Evolutionary conservation across 768 basidiomycete genomes (phyloP), one percentile per base, ranked within the genome.

Genomic region (Myochromella boudieri): DNA sequence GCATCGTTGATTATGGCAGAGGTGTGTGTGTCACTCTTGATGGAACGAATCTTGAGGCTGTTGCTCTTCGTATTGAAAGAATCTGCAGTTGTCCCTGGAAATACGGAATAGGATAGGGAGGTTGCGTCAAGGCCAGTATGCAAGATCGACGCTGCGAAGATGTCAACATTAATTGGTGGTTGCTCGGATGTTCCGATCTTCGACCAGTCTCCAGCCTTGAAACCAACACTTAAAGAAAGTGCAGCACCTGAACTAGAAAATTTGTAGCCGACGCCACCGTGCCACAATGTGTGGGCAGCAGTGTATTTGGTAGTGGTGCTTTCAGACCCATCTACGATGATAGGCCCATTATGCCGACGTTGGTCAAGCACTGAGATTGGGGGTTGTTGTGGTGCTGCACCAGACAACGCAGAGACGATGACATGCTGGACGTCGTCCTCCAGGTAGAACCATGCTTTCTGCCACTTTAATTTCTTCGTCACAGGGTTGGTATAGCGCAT

Each of bases 401-500:
- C 77, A 12, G 71, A 59, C 31, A 87, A 62, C 48, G 65, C 67
- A 42, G 80, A 72, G 20, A 87, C 57, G 73, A 81, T 80, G 51
- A 87, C 78, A 48, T 80, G 74, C 54, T 84, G 82, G 7, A 81
- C 66, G 52, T 83, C 81, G 52, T 79, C 65, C 12, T 77, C 73
- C 24, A 87, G 69, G 76, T 85, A 87, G 68, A 88, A 87, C 82
- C 83, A 87, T 0, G 81, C 72, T 61, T 88, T 88, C 55, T 84
- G 82, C 73, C 77, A 90, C 40, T 69, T 60, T 27, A 88, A 60
- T 8, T 70, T 56, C 14, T 68, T 59, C 3, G 82, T 85, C 36
- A 70, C 44, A 2, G 87, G 85, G 58, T 86, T 88, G 20, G 76
- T 78, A 59, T 80, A 90, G 33, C 76, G 74, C 84, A 86, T 84